Conservation (phyloP, 2,329 filamentous ascomycete species). For the Hymenoscyphus linearis region DNA sequence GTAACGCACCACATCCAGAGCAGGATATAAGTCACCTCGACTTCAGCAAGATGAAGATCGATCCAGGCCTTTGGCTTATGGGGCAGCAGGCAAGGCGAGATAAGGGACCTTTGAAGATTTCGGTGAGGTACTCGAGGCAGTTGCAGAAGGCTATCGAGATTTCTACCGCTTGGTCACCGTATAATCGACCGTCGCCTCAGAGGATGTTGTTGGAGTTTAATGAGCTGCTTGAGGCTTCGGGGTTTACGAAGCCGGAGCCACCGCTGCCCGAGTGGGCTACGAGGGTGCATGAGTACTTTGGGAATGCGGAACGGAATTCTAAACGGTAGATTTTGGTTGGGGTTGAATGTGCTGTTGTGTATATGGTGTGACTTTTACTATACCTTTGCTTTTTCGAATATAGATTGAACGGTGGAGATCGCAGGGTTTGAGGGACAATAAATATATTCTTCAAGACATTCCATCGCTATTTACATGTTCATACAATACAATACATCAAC, state of each 20-base stretch:
- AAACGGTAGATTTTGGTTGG: neutral
- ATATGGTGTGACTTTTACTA: neutral
- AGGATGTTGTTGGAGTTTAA: constrained; percentile 7
- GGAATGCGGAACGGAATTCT: constrained; percentile 3
- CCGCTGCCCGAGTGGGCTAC: constrained; percentile 21
- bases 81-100: neutral
- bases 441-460: too few species aligned
- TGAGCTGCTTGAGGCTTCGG: constrained; percentile 2
- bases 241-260: constrained; percentile 3
- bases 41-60: too few species aligned
- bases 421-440: too few species aligned
- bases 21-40: neutral
- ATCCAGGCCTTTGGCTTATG: neutral
- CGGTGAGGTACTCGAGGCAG: constrained; percentile 5
- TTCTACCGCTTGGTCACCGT: constrained; percentile 5
- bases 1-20: neutral
- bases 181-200: constrained; percentile 8
- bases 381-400: too few species aligned
- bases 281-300: constrained; percentile 19
- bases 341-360: neutral
- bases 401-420: too few species aligned
- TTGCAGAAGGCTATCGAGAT: constrained; percentile 11
- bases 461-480: too few species aligned
- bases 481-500: too few species aligned
- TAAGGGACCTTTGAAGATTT: constrained; percentile 3